phyloP scores from a whole-genome alignment of 1,139 yeast species.

The Hyphopichia fennica region DNA sequence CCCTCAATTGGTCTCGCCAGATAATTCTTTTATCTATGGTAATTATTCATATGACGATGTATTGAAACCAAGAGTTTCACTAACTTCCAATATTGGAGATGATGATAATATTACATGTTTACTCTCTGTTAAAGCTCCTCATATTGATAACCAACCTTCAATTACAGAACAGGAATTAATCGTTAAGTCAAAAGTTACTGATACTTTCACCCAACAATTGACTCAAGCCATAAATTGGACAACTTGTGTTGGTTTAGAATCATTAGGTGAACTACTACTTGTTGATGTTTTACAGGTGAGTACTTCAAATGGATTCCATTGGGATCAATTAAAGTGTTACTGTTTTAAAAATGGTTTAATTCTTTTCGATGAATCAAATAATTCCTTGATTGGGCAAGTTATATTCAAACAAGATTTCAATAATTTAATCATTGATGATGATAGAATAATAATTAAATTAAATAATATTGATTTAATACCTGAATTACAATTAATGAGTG shows the following conservation, averaged over 20 bases:
- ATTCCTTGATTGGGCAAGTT: conserved; percentile 33
- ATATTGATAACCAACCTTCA: conserved; percentile 11
- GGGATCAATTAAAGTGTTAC: conserved; percentile 37
- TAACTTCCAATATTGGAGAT: conserved; percentile 3
- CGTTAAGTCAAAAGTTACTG: conserved; percentile 11
- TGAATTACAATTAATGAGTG: conserved; percentile 41
- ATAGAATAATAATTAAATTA: conserved; percentile 19
- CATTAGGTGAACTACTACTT: conserved; percentile 29
- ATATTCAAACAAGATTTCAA: conserved; percentile 29
- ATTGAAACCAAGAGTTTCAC: conserved; percentile 18
- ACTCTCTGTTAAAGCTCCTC: conserved; percentile 28
- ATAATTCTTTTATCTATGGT: conserved; percentile 14
- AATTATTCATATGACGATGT: neutral
- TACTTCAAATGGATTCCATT: conserved; percentile 30
- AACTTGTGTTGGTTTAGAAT: conserved; percentile 4
- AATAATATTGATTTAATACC: conserved; percentile 38
- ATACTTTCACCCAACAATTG: conserved; percentile 3
- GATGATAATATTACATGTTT: conserved; percentile 13
- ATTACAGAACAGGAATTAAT: conserved; percentile 13
- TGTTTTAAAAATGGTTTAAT: conserved; percentile 42
- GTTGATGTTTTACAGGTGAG: conserved; percentile 47
- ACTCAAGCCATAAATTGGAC: conserved; percentile 5
- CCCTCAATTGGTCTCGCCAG: conserved; percentile 14
- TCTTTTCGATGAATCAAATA: conserved; percentile 28
- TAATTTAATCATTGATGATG: conserved; percentile 15